Percentiles rank a stretch among this genome's conserved stretches.
Evolutionary conservation across 2,329 filamentous ascomycete species (phyloP).

Genomic region (Paraphaeosphaeria sporulosa): DNA sequence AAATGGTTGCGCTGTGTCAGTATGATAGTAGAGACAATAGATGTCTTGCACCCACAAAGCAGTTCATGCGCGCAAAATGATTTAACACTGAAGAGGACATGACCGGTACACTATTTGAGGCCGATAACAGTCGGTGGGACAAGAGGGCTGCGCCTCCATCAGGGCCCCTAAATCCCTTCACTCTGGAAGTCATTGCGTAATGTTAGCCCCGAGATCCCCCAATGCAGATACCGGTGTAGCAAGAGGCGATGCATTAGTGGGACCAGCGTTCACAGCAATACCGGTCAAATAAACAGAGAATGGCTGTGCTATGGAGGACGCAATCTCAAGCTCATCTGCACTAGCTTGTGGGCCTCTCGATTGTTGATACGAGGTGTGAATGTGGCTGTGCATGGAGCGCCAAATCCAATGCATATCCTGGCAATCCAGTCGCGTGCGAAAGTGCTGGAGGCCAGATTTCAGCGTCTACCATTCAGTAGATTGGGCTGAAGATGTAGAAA

Average conservation of each 20-base stretch:
- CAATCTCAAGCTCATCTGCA: background rate
- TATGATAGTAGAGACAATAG: background rate
- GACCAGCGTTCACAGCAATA: background rate
- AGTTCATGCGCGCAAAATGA: background rate
- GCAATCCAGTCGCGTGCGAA: background rate
- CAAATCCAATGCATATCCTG: background rate
- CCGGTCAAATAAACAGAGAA: background rate
- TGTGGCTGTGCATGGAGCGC: constrained; percentile 10
- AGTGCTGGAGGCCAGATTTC: background rate
- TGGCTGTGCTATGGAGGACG: background rate
- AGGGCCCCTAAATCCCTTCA: background rate
- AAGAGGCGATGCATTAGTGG: constrained; percentile 2
- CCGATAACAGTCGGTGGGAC: background rate
- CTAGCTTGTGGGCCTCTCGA: background rate
- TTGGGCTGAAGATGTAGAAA: background rate
- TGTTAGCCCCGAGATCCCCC: background rate
- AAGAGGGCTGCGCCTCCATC: background rate
- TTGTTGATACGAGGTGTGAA: background rate
- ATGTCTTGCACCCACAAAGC: background rate
- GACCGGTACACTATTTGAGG: background rate
- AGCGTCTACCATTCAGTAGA: background rate
- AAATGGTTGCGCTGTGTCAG: background rate
- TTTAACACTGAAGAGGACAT: background rate
- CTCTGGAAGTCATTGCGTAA: background rate
- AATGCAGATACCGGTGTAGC: constrained; percentile 2